Evolutionary conservation across 768 basidiomycete genomes (phyloP), one percentile per base, ranked within the genome.

Genomic region (Gyrodon lividus): DNA sequence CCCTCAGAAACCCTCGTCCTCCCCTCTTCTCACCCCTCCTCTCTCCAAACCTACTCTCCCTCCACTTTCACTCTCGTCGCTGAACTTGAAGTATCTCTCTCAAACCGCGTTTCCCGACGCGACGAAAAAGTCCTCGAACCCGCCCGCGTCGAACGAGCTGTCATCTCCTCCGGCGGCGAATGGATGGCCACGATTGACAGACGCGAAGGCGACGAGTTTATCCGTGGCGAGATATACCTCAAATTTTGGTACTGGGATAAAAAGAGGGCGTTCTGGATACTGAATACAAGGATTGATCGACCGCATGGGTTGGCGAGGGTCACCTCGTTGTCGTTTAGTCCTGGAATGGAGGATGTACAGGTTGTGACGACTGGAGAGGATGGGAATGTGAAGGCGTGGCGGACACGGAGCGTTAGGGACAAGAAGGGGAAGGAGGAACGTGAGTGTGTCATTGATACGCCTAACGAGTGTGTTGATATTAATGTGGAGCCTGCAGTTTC

Each of bases 101-200:
- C 93, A 23, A 98, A 98, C 72, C 83, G 92, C 52, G 81, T 98
- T 17, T 88, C 93, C 13, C 76, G 87, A 58, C 76, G 83, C 58
- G 91, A 92, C 39, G 89, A 93, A 51, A 87, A 83, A 62, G 74
- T 78, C 6, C 65, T 94, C 37, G 85, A 89, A 55, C 84, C 88
- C 8, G 79, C 87, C 2, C 77, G 85, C 13, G 89, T 98, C 3
- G 87, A 91, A 43, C 76, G 74, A 9, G 80, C 79, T 6, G 80
- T 77, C 5, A 74, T 95, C 51, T 87, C 88, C 5, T 65, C 78
- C 2, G 74, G 72, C n/a, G 87, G 87, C 9, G 77, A 82, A 41
- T 98, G 96, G 95, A 83, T 99, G 83, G 93, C 93, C 5, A 95
- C 96, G 2, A 69, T 92, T 22, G 96, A 99, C 69, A 69, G 72